Conservation (phyloP, 495 filamentous ascomycete species). For the Tricharina praecox region DNA sequence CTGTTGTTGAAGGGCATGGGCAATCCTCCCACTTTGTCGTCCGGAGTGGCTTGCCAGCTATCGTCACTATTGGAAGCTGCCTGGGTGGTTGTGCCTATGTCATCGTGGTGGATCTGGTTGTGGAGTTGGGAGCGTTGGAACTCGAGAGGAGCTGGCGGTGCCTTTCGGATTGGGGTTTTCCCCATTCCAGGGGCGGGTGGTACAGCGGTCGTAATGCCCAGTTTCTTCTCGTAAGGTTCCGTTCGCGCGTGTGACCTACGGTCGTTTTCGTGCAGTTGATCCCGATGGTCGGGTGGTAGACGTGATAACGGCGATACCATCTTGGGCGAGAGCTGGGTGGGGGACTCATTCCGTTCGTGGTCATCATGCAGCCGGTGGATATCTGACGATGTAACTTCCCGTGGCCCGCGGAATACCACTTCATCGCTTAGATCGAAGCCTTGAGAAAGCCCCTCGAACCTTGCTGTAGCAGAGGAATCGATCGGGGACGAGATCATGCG, state of each 20-base stretch:
- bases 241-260: not conserved
- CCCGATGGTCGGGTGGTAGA: not conserved
- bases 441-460: not conserved
- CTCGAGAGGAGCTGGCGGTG: constrained; percentile 22
- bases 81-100: constrained; percentile 4
- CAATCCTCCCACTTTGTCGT: constrained; percentile 22
- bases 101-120: constrained; percentile 17
- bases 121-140: constrained; percentile 11
- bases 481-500: constrained; percentile 11
- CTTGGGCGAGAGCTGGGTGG: constrained; percentile 1
- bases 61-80: constrained; percentile 9
- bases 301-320: not conserved
- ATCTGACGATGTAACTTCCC: constrained; percentile 23
- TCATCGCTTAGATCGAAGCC: not conserved
- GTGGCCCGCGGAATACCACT: constrained; percentile 2
- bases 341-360: constrained; percentile 41
- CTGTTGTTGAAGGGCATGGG: not conserved
- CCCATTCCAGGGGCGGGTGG: constrained; percentile 18
- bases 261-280: not conserved
- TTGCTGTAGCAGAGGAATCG: not conserved
- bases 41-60: constrained; percentile 23
- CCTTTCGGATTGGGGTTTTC: constrained; percentile 24
- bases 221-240: constrained; percentile 14
- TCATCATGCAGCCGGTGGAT: constrained; percentile 32
- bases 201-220: constrained; percentile 22